phyloP scores from a whole-genome alignment of 805 yeast species.

The Lipomyces orientalis region DNA sequence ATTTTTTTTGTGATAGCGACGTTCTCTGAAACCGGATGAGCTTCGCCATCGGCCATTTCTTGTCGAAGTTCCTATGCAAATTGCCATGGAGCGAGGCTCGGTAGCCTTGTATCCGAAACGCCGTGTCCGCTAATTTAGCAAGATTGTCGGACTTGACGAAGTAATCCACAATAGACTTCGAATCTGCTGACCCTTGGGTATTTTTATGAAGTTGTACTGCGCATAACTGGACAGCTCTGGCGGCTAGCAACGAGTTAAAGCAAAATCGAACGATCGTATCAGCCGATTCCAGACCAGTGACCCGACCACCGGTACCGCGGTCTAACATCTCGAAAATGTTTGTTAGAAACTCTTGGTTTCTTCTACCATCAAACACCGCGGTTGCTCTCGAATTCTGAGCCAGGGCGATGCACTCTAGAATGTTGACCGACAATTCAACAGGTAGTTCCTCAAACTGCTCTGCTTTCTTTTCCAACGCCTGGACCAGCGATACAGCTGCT shows the following conservation, averaged over 20 bases:
- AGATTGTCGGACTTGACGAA: slow-evolving; percentile 41
- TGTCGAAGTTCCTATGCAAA: slow-evolving; percentile 54
- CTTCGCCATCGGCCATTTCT: slow-evolving; percentile 54
- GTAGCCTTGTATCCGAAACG: slow-evolving; percentile 55
- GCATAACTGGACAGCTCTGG: slow-evolving; percentile 75
- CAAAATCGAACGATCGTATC: slow-evolving; percentile 46
- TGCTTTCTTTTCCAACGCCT: slow-evolving; percentile 41
- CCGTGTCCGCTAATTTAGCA: slow-evolving; percentile 42
- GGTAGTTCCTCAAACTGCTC: slow-evolving; percentile 28
- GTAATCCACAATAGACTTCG: slow-evolving; percentile 34
- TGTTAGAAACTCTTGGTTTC: slow-evolving; percentile 11
- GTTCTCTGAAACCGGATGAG: slow-evolving; percentile 61
- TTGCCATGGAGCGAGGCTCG: slow-evolving; percentile 54
- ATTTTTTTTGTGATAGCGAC: slow-evolving; percentile 53
- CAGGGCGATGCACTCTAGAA: slow-evolving; percentile 72
- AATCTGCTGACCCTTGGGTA: slow-evolving; percentile 50
- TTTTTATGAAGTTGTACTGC: slow-evolving; percentile 67
- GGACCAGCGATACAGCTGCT: slow-evolving; percentile 37
- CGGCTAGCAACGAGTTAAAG: slow-evolving; percentile 61
- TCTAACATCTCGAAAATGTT: slow-evolving; percentile 23
- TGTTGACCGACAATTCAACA: slow-evolving; percentile 52
- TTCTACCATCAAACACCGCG: slow-evolving; percentile 52
- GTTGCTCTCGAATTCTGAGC: slow-evolving; percentile 82
- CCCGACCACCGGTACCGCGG: slow-evolving; percentile 15
- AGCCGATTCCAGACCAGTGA: slow-evolving; percentile 30